phyloP scores from a whole-genome alignment of 129 eudicot genomes.

The Lactuca saligna region DNA sequence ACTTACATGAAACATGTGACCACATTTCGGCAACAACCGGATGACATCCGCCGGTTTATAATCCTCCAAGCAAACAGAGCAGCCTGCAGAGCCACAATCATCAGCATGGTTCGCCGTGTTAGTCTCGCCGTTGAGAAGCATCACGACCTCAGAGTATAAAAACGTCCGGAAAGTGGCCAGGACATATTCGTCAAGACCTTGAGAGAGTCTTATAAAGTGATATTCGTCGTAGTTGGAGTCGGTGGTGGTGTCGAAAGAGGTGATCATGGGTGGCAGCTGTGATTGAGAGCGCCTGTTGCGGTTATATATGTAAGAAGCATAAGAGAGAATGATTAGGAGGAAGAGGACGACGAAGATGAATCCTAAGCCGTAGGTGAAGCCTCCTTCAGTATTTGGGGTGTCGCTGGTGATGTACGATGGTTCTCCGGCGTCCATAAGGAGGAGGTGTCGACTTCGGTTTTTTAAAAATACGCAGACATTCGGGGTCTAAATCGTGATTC shows the following conservation, averaged over 20 bases:
- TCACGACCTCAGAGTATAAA: constrained; percentile 19
- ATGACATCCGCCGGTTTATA: constrained; percentile 38
- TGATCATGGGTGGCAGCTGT: neutral
- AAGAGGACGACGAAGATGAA: constrained; percentile 30
- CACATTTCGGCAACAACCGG: constrained; percentile 47
- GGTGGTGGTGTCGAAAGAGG: neutral
- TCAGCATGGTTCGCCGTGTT: neutral
- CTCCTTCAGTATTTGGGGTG: neutral
- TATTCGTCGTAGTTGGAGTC: constrained; percentile 23
- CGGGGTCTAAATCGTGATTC: neutral
- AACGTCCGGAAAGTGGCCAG: constrained; percentile 30
- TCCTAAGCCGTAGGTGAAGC: constrained; percentile 23
- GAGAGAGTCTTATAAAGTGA: neutral
- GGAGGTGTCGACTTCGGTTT: neutral
- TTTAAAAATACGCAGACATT: neutral
- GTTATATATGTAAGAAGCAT: constrained; percentile 35
- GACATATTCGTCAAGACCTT: constrained; percentile 11
- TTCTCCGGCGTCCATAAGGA: constrained; percentile 24
- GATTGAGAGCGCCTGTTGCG: constrained; percentile 12
- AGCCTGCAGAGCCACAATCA: constrained; percentile 18
- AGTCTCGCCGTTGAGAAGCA: neutral
- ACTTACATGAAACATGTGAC: constrained; percentile 44
- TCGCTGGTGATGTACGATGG: constrained; percentile 17
- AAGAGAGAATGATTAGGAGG: constrained; percentile 32
- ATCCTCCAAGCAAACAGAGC: constrained; percentile 49